These are phyloP conservation scores for Solanum stenotomum DNA, from an alignment of 257 asterid genomes.

Conservation along the genomic window DNA sequence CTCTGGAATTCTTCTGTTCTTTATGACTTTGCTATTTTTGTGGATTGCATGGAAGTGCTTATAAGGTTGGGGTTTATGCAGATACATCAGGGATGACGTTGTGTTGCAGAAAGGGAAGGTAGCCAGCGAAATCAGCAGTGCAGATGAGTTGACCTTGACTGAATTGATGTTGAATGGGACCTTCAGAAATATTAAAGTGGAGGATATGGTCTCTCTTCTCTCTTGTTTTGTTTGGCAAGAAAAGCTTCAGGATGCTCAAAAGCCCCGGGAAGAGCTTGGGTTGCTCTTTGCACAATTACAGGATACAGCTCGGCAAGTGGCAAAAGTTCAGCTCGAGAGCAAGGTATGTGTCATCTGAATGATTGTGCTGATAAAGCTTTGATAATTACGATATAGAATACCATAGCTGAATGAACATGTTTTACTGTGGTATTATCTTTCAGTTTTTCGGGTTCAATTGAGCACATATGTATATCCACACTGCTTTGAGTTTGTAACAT, in stretches of 20 bases:
- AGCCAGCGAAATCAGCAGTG: constrained; percentile 95
- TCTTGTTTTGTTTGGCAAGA: constrained; percentile 98
- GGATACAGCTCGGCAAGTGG: constrained; percentile 86
- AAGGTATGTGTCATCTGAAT: constrained; percentile 42
- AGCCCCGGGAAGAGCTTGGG: constrained; percentile 85
- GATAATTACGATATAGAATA: neutral
- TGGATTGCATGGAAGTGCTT: constrained; percentile 6
- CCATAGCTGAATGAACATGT: neutral
- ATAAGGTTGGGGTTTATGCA: constrained; percentile 22
- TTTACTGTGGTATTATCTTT: too few species aligned
- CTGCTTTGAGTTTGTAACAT: neutral
- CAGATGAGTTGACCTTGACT: constrained; percentile 86
- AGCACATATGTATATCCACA: neutral
- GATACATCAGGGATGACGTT: constrained; percentile 69
- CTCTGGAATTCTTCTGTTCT: neutral
- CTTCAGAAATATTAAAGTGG: constrained; percentile 67
- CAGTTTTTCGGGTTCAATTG: neutral
- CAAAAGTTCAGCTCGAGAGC: constrained; percentile 95
- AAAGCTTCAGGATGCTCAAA: constrained; percentile 83
- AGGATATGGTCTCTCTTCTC: constrained; percentile 87
- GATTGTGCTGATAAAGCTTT: neutral
- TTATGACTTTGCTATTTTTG: neutral
- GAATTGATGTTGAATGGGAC: constrained; percentile 91
- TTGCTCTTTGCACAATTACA: constrained; percentile 68
- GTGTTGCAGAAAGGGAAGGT: constrained; percentile 92